These are phyloP conservation scores for Glycyrrhiza uralensis DNA, from an alignment of 306 rosid genomes.

Conservation along the genomic window DNA sequence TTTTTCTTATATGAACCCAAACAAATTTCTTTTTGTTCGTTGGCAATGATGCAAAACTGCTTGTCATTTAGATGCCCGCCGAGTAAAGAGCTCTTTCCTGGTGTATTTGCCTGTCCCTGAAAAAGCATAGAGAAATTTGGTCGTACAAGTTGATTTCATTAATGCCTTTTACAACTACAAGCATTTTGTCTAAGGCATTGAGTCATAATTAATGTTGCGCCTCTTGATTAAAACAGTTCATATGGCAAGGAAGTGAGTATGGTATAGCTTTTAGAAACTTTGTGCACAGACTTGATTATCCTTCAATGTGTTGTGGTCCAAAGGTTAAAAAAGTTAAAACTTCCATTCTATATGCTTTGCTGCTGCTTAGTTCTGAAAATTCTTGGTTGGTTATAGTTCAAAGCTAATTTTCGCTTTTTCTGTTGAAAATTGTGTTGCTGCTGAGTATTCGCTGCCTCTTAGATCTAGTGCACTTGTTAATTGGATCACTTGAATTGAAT, in stretches of 20 bases:
- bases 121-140: neutral
- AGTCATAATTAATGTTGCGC: neutral
- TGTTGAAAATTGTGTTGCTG: neutral
- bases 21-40: conserved; percentile 7
- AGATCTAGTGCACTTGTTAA: conserved; percentile 2
- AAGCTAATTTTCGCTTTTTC: neutral
- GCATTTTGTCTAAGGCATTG: neutral
- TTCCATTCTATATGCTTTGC: neutral
- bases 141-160: neutral
- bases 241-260: neutral
- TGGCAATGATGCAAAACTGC: neutral
- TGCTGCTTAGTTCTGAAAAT: neutral
- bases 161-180: neutral
- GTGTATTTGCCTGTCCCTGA: neutral
- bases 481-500: too few relatives aligned
- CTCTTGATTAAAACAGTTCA: neutral
- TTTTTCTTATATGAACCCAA: conserved; percentile 4
- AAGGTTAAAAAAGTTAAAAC: conserved; percentile 1
- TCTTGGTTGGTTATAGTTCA: neutral
- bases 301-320: neutral
- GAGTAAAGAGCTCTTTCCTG: neutral
- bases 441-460: neutral
- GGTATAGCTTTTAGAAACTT: conserved; percentile 10
- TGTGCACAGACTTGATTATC: neutral
- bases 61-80: conserved; percentile 5